Conservation (phyloP, 208 protist species). For the Leptomonas seymouri region DNA sequence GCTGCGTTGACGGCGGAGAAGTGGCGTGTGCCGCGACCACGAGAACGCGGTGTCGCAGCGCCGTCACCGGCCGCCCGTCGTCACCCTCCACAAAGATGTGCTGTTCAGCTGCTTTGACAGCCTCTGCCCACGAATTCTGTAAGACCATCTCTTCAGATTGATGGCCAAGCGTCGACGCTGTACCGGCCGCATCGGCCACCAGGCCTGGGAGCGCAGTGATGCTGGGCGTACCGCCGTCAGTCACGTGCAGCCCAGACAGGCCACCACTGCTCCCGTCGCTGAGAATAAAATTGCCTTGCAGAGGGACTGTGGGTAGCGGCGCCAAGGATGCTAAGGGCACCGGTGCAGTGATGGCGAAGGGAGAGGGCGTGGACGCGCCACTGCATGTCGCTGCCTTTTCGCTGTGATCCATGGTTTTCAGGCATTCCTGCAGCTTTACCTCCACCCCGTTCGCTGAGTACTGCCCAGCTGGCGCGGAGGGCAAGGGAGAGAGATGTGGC, state of each 20-base stretch:
- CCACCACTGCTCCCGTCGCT: neutral
- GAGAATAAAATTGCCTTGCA: neutral
- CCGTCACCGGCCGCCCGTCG: constrained; percentile 20
- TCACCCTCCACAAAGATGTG: constrained; percentile 24
- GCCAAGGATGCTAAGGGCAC: neutral
- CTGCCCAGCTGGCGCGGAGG: too few species aligned
- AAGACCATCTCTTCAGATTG: neutral
- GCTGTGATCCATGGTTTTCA: too few species aligned
- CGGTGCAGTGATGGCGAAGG: too few species aligned
- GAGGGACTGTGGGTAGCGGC: neutral
- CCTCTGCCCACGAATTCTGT: constrained; percentile 11
- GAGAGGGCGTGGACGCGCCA: too few species aligned
- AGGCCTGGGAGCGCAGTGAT: neutral
- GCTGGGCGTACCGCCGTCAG: neutral
- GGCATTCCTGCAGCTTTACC: too few species aligned
- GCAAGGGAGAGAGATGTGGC: too few species aligned
- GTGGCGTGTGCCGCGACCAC: neutral
- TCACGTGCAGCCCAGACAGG: neutral
- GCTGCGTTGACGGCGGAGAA: constrained; percentile 1
- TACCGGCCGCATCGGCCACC: neutral
- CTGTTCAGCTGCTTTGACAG: neutral
- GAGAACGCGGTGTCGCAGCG: constrained; percentile 6
- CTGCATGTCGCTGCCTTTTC: too few species aligned
- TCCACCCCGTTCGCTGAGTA: too few species aligned
- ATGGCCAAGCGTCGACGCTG: neutral